Evolutionary conservation across 345 rosid species (phyloP).

Genomic region (Mangifera indica): DNA sequence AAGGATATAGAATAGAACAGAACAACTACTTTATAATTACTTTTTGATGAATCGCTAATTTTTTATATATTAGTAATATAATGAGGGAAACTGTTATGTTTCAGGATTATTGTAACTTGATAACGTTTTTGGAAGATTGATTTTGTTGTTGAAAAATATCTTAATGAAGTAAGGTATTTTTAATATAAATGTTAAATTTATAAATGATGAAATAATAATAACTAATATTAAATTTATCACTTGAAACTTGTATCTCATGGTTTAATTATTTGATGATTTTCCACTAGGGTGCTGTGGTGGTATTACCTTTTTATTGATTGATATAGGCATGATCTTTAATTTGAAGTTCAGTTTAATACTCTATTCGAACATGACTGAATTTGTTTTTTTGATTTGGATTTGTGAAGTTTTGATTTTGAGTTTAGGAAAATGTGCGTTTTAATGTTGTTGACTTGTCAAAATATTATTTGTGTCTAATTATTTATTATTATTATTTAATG

Average conservation of each 20-base stretch:
- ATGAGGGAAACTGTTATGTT: background rate
- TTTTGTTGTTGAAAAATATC: too few relatives aligned
- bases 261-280: too few relatives aligned
- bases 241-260: too few relatives aligned
- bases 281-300: too few relatives aligned
- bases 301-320: too few relatives aligned
- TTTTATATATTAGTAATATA: too few relatives aligned
- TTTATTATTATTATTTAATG: background rate
- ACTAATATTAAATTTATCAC: too few relatives aligned
- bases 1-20: too few relatives aligned
- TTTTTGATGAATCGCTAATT: background rate
- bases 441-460: background rate
- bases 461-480: too few relatives aligned
- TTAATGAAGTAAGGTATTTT: background rate
- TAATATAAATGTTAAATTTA: too few relatives aligned
- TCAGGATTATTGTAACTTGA: background rate
- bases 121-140: background rate
- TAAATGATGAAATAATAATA: too few relatives aligned
- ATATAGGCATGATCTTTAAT: background rate
- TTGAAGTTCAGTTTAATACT: too few relatives aligned
- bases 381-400: background rate
- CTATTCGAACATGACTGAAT: background rate
- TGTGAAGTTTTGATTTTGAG: background rate
- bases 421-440: background rate
- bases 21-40: background rate